Evolutionary conservation across 192 early-diverging fungal species (phyloP).

Genomic region (Podila minutissima): DNA sequence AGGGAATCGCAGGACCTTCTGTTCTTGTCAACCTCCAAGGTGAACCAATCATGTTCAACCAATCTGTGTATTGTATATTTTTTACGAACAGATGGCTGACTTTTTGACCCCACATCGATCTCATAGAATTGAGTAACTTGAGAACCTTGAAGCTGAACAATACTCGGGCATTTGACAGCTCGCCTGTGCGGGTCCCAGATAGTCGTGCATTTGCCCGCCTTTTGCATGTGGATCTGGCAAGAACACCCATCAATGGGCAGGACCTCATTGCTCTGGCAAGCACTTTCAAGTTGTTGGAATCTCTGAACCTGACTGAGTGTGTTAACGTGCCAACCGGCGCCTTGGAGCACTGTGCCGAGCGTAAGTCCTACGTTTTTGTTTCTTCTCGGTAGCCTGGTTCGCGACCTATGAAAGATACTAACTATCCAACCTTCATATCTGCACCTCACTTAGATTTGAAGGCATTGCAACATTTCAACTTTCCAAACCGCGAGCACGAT

Average conservation of each 20-base stretch:
- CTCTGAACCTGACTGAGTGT: slow-evolving; percentile 23
- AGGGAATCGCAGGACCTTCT: slow-evolving; percentile 24
- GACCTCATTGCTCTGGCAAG: slow-evolving; percentile 13
- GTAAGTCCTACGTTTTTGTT: not conserved
- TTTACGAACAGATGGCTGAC: not conserved
- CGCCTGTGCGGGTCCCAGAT: slow-evolving; percentile 20
- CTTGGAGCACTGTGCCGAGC: slow-evolving; percentile 9
- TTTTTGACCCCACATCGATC: slow-evolving; percentile 5
- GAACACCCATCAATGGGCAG: slow-evolving; percentile 7
- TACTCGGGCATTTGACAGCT: slow-evolving; percentile 19
- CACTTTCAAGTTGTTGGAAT: slow-evolving; percentile 2
- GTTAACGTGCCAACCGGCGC: slow-evolving; percentile 1
- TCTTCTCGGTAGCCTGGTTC: not conserved
- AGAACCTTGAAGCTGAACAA: slow-evolving; percentile 37
- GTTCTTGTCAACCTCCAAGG: slow-evolving; percentile 47
- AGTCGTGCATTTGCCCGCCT: slow-evolving; percentile 2
- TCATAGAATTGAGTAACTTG: slow-evolving; percentile 31
- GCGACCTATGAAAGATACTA: not conserved
- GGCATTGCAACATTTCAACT: slow-evolving; percentile 45
- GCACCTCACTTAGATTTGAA: slow-evolving; percentile 5
- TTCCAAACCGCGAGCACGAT: slow-evolving; percentile 63
- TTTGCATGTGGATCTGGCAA: slow-evolving; percentile 20
- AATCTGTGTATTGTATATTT: not conserved
- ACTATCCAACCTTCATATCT: not conserved
- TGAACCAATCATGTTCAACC: not conserved